phyloP scores from a whole-genome alignment of 2,329 filamentous ascomycete species.

The Colletotrichum liaoningense region DNA sequence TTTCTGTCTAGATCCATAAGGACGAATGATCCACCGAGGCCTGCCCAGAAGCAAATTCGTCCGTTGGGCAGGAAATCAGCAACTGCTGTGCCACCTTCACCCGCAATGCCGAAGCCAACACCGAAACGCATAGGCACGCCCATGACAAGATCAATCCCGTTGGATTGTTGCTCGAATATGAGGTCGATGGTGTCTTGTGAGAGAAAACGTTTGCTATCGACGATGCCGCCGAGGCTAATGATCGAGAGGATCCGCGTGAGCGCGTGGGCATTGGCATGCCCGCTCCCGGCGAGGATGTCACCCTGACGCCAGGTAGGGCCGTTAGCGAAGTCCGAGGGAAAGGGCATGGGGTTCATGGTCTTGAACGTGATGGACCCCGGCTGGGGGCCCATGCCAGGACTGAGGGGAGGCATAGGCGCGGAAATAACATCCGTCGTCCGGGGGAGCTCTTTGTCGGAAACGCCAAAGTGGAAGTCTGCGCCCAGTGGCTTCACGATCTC shows the following conservation, averaged over 20 bases:
- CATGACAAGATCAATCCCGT: constrained; percentile 54
- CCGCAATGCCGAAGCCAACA: constrained; percentile 52
- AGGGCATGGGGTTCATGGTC: constrained; percentile 41
- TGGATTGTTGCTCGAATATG: constrained; percentile 56
- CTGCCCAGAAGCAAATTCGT: constrained; percentile 52
- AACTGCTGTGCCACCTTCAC: constrained; percentile 39
- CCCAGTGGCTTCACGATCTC: constrained; percentile 52
- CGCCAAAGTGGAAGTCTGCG: constrained; percentile 59
- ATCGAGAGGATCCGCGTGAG: constrained; percentile 53
- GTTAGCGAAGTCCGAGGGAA: constrained; percentile 38
- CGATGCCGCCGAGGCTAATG: constrained; percentile 37
- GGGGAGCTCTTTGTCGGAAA: constrained; percentile 51
- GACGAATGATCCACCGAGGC: constrained; percentile 56
- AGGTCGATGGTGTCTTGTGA: constrained; percentile 52
- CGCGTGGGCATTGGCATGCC: constrained; percentile 56
- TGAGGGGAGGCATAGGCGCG: constrained; percentile 40
- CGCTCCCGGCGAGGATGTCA: constrained; percentile 55
- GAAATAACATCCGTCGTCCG: constrained; percentile 48
- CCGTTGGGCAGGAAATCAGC: constrained; percentile 46
- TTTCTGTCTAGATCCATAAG: constrained; percentile 55
- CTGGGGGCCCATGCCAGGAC: constrained; percentile 35
- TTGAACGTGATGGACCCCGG: constrained; percentile 44
- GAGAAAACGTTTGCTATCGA: constrained; percentile 45
- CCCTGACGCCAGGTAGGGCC: constrained; percentile 48
- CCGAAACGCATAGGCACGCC: constrained; percentile 50